A percentile compares a stretch with the other conserved stretches of the same genome.
phyloP scores from a whole-genome alignment of 179 eudicot genomes.

The Beta lomatogona region DNA sequence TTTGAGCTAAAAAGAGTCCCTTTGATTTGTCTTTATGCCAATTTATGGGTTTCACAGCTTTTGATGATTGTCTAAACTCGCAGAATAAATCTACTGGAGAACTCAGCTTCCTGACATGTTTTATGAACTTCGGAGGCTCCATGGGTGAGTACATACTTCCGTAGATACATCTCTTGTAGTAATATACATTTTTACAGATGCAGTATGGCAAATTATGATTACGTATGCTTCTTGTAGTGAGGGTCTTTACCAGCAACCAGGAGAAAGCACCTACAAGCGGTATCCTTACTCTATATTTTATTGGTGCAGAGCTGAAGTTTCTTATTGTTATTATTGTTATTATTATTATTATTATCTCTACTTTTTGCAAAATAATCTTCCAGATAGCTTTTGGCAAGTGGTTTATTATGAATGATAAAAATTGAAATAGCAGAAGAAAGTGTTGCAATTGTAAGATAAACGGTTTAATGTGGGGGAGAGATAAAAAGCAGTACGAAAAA shows the following conservation, averaged over 20 bases:
- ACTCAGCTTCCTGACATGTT: slow-evolving; percentile 85
- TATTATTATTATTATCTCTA: not conserved
- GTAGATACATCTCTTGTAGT: slow-evolving; percentile 17
- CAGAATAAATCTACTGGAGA: slow-evolving; percentile 96
- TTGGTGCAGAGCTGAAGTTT: not conserved
- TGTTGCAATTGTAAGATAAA: not conserved
- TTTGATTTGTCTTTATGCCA: not conserved
- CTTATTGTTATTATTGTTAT: not conserved
- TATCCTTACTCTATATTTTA: slow-evolving; percentile 43
- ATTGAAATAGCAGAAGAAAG: not conserved
- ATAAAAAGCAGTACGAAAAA: too few relatives aligned
- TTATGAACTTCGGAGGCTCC: slow-evolving; percentile 90
- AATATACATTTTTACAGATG: slow-evolving; percentile 5
- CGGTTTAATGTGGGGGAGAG: too few relatives aligned
- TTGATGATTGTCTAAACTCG: slow-evolving; percentile 22
- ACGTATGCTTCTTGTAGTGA: slow-evolving; percentile 51
- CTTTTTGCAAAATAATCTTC: not conserved
- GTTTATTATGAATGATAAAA: too few relatives aligned
- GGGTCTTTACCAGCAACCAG: slow-evolving; percentile 95
- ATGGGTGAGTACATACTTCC: slow-evolving; percentile 64
- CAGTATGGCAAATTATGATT: slow-evolving; percentile 2
- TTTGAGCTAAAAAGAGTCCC: not conserved
- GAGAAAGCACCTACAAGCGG: slow-evolving; percentile 94
- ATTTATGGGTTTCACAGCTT: not conserved
- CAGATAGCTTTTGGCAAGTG: too few relatives aligned